Evolutionary conservation across 257 asterid genomes (phyloP), one percentile per base, ranked within the genome.

Genomic region (Nicotiana sylvestris): DNA sequence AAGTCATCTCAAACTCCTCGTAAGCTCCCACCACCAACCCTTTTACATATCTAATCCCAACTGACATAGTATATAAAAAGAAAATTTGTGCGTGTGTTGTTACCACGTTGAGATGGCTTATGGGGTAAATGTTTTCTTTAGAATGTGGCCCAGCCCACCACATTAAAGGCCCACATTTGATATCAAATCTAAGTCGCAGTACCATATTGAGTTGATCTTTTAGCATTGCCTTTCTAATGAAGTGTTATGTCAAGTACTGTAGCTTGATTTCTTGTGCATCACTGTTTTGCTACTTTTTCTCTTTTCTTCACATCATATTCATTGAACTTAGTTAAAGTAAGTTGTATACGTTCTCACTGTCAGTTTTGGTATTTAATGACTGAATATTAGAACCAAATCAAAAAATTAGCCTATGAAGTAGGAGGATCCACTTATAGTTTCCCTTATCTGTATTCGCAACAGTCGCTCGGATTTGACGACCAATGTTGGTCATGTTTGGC

Each of bases 1-100:
- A 21, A 21, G 84, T 85, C 93, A 81, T 81, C 88, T 76, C 88
- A 49, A 10, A 33, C 81, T 53, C 49, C 49, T 32, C 49, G 15
- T 18, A 43, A 68, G 49, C 53, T 30, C 77, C 77, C 82, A 78
- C 81, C 86, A 66, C 69, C 32, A 10, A 57, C 60, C 3, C 56
- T 68, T 68, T 68, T 13, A 68, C 77, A 33, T 43, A 33, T 18
- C 51, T 17, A 11, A 67, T 39, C 76, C 27, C 10, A 32, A 67
- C 9, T 67, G 53, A 33, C 76, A 67, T 3, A 67, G 13, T 5
- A 27, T 18, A 66, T 43, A 11, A 3, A 5, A 16, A 4, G 12
- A 15, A 35, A 68, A 16, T 43, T 7, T 33, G 27, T 15, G 13
- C 6, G 49, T 56, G 21, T 32, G 46, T 32, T 32, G 13, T 30